Evolutionary conservation across 2,329 filamentous ascomycete species (phyloP), one percentile per base, ranked within the genome.

Genomic region (Lecanicillium sp.): DNA sequence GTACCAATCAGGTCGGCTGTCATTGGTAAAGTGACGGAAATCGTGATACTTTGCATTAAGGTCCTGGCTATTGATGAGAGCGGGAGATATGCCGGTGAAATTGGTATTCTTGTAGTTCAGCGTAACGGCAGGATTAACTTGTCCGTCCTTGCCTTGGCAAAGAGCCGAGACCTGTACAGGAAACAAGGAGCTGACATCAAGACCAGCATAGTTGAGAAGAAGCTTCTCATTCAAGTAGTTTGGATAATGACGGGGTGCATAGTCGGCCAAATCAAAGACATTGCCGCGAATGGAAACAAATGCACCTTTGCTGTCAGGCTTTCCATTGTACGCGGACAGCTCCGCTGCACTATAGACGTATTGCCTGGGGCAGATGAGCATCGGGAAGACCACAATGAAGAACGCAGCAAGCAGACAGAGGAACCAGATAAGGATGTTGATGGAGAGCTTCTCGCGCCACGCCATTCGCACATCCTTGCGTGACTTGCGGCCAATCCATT

Each of bases 361-460:
- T 57, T 98, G 92, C 15, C 71, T 90, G 1, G 92, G 92, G 61
- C 92, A 98, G 53, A 98, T 87, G 46, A 96, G 64, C 48, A 72
- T 66, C 1, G 94, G 94, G 55, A 98, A 94, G 40, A 80, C 73
- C 44, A 96, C 73, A 53, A 96, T 87, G 70, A 98, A 84, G 68
- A 98, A 98, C 40, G 83, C 75, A 19, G 85, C 79, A 35, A 85
- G 62, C 13, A 65, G 67, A 63, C 90, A 96, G 56, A 74, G 77
- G 41, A 90, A 67, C 92, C 94, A 98, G 57, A 98, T 98, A 55
- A 96, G 74, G 59, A 98, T 71, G 68, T 98, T 98, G 72, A 98
- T 98, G 38, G 92, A 90, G 43, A 98, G 60, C 70, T 98, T 98
- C 60, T 98, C 92, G 55, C 92, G 76, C 92, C 92, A 98, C 1